Evolutionary conservation across 495 filamentous ascomycete genomes (phyloP), one percentile per base, ranked within the genome.

Genomic region (Penicillium taxi): DNA sequence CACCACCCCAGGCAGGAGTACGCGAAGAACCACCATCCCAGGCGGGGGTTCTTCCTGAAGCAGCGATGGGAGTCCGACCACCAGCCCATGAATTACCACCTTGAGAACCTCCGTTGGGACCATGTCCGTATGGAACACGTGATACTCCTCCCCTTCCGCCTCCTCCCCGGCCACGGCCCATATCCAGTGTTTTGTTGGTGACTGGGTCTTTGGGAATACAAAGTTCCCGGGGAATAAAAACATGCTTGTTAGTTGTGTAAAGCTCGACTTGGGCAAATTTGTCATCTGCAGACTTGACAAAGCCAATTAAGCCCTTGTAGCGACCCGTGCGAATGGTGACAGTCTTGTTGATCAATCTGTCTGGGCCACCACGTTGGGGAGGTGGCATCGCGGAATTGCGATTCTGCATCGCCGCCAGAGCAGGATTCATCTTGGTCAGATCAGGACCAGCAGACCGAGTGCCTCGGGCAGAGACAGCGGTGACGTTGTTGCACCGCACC

Each of bases 231-330:
- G 75, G 70, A 19, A 96, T 75, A 11, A 78, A 81, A 35, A 96
- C 79, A 5, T 80, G 76, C 69, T 94, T 96, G 62, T 76, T 81
- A 61, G 89, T 91, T 15, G 86, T 84, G 58, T 96, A 89, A 17
- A 99, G 68, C 59, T 96, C 93, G 23, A 99, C 82, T 14, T 87
- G 80, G 19, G 84, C 90, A 43, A 82, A 77, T 1, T 71, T 73
- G 40, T 93, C 87, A 0, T 83, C 89, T 0, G 93, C 78, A 53
- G 96, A 87, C 51, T 93, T 94, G 46, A 99, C 85, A 38, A 94
- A 94, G 45, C 93, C 93, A 31, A 99, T 70, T 9, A 95, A 67
- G 33, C 90, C 91, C 63, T 99, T 99, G 61, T 87, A 84, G 1
- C 78, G 77, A 7, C 93, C 93, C 49, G 76, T 82, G 30, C 78